Conservation (phyloP, 768 basidiomycete species). For the Boletus fagicola region DNA sequence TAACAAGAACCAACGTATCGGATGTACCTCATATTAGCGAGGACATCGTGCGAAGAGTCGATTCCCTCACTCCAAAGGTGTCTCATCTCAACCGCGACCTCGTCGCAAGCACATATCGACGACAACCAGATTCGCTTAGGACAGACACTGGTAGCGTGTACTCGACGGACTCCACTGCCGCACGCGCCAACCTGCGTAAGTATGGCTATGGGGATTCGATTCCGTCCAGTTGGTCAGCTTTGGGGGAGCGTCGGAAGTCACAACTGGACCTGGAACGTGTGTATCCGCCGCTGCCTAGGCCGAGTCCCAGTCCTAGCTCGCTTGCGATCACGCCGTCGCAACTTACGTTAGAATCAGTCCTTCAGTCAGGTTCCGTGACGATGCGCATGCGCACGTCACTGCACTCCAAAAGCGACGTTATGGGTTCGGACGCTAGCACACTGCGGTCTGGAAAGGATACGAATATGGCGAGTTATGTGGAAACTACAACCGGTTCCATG, state of each 20-base stretch:
- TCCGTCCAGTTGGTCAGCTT: constrained; percentile 25
- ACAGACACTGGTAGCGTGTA: constrained; percentile 24
- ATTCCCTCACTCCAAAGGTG: too few relatives aligned
- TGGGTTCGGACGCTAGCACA: not conserved
- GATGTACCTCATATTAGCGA: too few relatives aligned
- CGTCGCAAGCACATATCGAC: not conserved
- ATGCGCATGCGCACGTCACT: not conserved
- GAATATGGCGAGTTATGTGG: not conserved
- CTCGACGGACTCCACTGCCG: constrained; percentile 23
- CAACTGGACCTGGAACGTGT: constrained; percentile 15
- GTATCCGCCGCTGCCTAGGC: constrained; percentile 4
- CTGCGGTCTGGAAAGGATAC: not conserved
- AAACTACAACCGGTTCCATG: not conserved
- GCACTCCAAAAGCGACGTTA: constrained; percentile 1
- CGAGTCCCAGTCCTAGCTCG: not conserved
- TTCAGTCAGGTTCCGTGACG: constrained; percentile 7
- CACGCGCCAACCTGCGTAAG: constrained; percentile 25
- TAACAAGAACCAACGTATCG: too few relatives aligned
- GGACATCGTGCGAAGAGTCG: too few relatives aligned
- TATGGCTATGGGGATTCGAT: constrained; percentile 22
- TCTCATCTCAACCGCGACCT: too few relatives aligned
- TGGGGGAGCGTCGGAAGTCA: constrained; percentile 13
- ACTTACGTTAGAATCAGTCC: constrained; percentile 1
- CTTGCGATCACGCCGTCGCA: constrained; percentile 11
- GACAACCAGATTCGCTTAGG: constrained; percentile 1